Conservation (phyloP, 257 asterid species). For the Pogostemon cablin region DNA sequence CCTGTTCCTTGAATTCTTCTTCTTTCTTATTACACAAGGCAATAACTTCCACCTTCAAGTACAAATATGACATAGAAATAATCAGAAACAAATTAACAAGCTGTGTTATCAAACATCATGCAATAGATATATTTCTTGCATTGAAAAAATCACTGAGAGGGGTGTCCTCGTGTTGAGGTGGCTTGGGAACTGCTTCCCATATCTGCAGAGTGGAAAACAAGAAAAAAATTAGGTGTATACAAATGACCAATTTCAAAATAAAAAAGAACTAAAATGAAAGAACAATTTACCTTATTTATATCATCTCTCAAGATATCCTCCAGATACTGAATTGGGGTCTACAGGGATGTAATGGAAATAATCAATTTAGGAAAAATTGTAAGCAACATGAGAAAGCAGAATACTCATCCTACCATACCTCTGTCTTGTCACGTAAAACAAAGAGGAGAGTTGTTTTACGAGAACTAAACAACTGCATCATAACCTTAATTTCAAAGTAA, state of each 20-base stretch:
- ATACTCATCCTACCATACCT: conserved; percentile 38
- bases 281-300: conserved; percentile 69
- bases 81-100: neutral
- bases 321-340: conserved; percentile 70
- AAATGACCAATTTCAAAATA: neutral
- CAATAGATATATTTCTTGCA: conserved; percentile 47
- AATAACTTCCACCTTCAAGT: conserved; percentile 56
- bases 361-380: conserved; percentile 22
- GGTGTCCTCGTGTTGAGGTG: conserved; percentile 66
- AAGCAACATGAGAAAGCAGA: neutral
- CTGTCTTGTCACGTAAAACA: conserved; percentile 61
- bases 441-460: conserved; percentile 61
- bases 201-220: conserved; percentile 43
- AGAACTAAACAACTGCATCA: conserved; percentile 56
- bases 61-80: conserved; percentile 26
- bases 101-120: conserved; percentile 11
- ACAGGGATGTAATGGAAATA: conserved; percentile 23
- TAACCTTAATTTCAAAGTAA: conserved; percentile 40
- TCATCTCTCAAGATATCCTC: conserved; percentile 77
- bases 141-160: conserved; percentile 86
- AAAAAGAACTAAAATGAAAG: neutral
- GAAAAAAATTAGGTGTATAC: neutral
- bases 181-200: conserved; percentile 90
- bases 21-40: conserved; percentile 59
- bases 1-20: conserved; percentile 56